Percentiles rank a stretch among this genome's conserved stretches.
Evolutionary conservation across 352 stramenopile species (phyloP).

Genomic region (Globisporangium lucens): DNA sequence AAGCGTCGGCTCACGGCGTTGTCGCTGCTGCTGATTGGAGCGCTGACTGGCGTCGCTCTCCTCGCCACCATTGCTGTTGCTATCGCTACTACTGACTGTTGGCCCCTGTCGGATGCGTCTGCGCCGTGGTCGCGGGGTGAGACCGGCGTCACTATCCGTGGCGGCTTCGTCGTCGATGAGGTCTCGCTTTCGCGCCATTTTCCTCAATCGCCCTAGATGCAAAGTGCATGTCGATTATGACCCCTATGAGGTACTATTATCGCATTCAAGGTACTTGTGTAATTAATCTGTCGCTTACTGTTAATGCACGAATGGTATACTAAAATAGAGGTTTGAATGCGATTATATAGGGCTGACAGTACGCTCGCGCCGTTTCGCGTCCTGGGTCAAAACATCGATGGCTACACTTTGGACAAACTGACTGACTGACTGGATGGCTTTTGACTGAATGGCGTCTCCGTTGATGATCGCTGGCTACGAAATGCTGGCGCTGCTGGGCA

Average conservation of each 20-base stretch:
- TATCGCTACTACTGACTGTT: neutral
- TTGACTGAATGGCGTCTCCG: neutral
- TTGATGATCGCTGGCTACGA: conserved; percentile 40
- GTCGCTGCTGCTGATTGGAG: neutral
- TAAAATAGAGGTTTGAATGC: neutral
- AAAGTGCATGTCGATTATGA: neutral
- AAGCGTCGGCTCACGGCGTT: conserved; percentile 30
- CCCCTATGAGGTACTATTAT: neutral
- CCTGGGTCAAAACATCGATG: conserved; percentile 7
- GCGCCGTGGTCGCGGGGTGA: neutral
- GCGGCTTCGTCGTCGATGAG: neutral
- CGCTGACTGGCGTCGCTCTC: neutral
- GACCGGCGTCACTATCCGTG: neutral
- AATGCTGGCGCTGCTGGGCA: conserved; percentile 42
- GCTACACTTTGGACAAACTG: conserved; percentile 6
- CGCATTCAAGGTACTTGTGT: neutral
- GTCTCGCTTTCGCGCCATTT: conserved; percentile 9
- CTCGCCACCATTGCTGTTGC: neutral
- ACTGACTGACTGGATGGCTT: neutral
- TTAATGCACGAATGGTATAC: neutral
- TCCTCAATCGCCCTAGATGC: neutral
- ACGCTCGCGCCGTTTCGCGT: neutral
- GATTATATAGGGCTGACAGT: neutral
- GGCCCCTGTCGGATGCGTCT: conserved; percentile 10
- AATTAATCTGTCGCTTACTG: neutral